These are phyloP conservation scores for Stephania cephalantha DNA, from an alignment of 164 flowering plant species.

Conservation along the genomic window DNA sequence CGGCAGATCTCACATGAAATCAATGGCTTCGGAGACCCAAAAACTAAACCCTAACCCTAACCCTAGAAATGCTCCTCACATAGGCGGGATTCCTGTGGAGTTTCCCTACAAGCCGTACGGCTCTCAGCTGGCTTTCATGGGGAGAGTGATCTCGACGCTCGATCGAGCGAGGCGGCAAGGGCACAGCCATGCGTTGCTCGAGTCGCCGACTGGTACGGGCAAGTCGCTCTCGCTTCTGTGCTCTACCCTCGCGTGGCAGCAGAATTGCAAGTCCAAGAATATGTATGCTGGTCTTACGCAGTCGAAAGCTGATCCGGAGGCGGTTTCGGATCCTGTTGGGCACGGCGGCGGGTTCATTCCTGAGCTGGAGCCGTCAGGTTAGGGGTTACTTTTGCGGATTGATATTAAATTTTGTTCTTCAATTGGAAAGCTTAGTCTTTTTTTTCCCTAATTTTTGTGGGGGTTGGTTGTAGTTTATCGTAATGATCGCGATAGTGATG, in stretches of 20 bases:
- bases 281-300: conserved; percentile 22
- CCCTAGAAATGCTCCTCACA: conserved; percentile 26
- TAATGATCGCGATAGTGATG: not conserved
- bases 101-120: conserved; percentile 97
- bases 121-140: conserved; percentile 89
- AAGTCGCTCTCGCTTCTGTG: conserved; percentile 95
- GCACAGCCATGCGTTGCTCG: conserved; percentile 87
- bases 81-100: conserved; percentile 77
- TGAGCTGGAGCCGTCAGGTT: conserved; percentile 54
- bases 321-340: conserved; percentile 48
- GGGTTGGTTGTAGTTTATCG: not conserved
- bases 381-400: not conserved
- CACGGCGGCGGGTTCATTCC: conserved; percentile 87
- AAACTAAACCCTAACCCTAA: conserved; percentile 20
- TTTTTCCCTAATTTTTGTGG: not conserved
- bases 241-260: conserved; percentile 92
- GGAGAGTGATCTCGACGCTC: conserved; percentile 78
- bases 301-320: conserved; percentile 46
- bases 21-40: conserved; percentile 28
- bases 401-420: not conserved
- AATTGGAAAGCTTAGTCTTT: not conserved
- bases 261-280: conserved; percentile 33
- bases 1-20: not conserved
- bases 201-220: conserved; percentile 97
- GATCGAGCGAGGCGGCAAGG: conserved; percentile 75